These are phyloP conservation scores for Diospyros lotus DNA, from an alignment of 148 eudicot genomes.

Conservation along the genomic window DNA sequence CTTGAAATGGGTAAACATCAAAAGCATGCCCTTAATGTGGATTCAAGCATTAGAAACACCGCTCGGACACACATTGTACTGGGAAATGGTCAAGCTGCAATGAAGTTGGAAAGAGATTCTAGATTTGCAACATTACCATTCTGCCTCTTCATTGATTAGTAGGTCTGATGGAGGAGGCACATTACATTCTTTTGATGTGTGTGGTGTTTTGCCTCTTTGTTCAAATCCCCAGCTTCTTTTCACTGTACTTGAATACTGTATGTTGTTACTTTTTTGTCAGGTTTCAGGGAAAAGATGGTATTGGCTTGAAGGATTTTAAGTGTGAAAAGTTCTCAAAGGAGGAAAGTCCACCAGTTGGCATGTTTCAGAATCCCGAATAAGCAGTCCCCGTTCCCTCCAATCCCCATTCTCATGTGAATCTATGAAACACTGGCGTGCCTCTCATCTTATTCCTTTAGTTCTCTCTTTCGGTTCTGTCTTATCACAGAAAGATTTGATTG, in stretches of 20 bases:
- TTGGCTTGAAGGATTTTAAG: constrained; percentile 92
- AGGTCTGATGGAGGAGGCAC: neutral
- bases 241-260: neutral
- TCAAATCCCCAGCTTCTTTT: neutral
- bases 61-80: constrained; percentile 93
- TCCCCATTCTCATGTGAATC: too few species aligned
- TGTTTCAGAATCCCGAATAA: neutral
- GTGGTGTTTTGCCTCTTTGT: neutral
- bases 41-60: constrained; percentile 96
- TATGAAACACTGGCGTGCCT: too few species aligned
- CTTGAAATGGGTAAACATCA: constrained; percentile 52
- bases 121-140: constrained; percentile 41
- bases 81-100: constrained; percentile 87
- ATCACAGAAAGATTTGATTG: neutral
- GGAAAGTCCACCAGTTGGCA: constrained; percentile 92
- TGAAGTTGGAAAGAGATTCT: constrained; percentile 80
- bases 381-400: too few species aligned
- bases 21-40: constrained; percentile 91
- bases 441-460: too few species aligned
- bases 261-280: constrained; percentile 31
- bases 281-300: constrained; percentile 97
- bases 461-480: too few species aligned
- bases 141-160: neutral
- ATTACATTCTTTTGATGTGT: neutral
- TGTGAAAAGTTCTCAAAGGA: constrained; percentile 95